phyloP scores from a whole-genome alignment of 192 early-diverging fungal genomes.

The Spinellus fusiger region DNA sequence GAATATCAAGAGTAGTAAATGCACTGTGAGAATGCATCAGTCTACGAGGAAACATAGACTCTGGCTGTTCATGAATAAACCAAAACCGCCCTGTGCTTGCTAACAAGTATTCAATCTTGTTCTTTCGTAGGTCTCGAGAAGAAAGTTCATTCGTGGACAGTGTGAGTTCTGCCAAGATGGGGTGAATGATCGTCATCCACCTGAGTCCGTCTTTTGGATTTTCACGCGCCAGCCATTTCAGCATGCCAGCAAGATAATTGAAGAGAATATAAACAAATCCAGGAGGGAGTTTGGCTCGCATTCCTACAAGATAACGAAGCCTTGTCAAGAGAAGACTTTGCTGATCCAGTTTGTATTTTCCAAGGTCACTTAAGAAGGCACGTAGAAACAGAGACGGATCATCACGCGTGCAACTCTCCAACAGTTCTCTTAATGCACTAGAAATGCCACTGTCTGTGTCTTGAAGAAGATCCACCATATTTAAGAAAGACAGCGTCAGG shows the following conservation, averaged over 20 bases:
- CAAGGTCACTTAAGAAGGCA: constrained; percentile 45
- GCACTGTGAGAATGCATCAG: constrained; percentile 16
- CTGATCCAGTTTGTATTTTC: constrained; percentile 28
- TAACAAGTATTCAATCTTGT: constrained; percentile 50
- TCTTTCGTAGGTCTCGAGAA: constrained; percentile 48
- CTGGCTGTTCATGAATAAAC: constrained; percentile 42
- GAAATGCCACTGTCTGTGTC: constrained; percentile 43
- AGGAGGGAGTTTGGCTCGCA: constrained; percentile 43
- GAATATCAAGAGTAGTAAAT: constrained; percentile 36
- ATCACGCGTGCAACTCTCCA: constrained; percentile 47
- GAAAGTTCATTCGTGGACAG: constrained; percentile 45
- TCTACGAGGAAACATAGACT: constrained; percentile 42
- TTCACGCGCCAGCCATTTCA: constrained; percentile 51
- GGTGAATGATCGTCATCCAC: constrained; percentile 36
- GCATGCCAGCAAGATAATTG: constrained; percentile 48
- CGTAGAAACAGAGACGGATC: constrained; percentile 49
- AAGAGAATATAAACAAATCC: constrained; percentile 44
- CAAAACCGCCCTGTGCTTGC: constrained; percentile 46
- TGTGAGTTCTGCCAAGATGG: constrained; percentile 44
- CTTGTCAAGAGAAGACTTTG: constrained; percentile 37
- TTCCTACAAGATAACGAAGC: constrained; percentile 37
- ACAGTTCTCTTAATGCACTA: constrained; percentile 32
- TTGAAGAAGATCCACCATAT: constrained; percentile 44
- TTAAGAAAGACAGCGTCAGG: constrained; percentile 37
- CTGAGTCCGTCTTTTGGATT: constrained; percentile 31